Evolutionary conservation across 1,284 basidiomycete genomes (phyloP), one percentile per base, ranked within the genome.

Genomic region (Leccinum griseonigrum): DNA sequence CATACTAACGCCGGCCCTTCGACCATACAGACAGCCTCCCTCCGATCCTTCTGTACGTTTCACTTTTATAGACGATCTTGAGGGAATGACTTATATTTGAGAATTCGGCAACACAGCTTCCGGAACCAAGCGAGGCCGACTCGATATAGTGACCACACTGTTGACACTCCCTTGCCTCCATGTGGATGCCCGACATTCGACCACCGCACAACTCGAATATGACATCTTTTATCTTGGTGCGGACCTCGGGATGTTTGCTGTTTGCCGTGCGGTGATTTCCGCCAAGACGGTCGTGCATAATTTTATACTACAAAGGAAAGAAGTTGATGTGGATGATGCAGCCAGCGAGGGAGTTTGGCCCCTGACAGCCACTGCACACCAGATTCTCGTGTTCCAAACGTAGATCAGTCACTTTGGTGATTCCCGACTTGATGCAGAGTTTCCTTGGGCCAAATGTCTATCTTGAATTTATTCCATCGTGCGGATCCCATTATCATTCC

Each of bases 171-270:
- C 74, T 50, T 11, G 63, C 16, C 64, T 73, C 34, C 73, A 73
- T 48, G 59, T 54, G 38, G 52, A 64, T 26, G 32, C 18, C 3
- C 48, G 54, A 54, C 43, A n/a, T 51, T 50, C 54, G 6, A 54
- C 29, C 3, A 43, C 48, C 40, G 64, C 60, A 3, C 62, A 65
- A 32, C 28, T 73, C n/a, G 56, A 72, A 48, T 76, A 74, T 34
- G 75, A 75, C 34, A 71, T 74, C 10, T 63, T 69, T 52, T 75
- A 66, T 60, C 72, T 74, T 26, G 74, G 74, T 31, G 53, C 55
- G 2, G 54, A 53, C 4, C 43, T 64, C 29, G 71, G 71, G 58
- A 72, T 74, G 67, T 69, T 76, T 48, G 68, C 62, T n/a, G 59
- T 71, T 28, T 74, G 69, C 57, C 66, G 68, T 16, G 61, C 59